Base-by-base conservation (phyloP, 495 filamentous ascomycete genomes). In the Aspergillus nidulans region DNA sequence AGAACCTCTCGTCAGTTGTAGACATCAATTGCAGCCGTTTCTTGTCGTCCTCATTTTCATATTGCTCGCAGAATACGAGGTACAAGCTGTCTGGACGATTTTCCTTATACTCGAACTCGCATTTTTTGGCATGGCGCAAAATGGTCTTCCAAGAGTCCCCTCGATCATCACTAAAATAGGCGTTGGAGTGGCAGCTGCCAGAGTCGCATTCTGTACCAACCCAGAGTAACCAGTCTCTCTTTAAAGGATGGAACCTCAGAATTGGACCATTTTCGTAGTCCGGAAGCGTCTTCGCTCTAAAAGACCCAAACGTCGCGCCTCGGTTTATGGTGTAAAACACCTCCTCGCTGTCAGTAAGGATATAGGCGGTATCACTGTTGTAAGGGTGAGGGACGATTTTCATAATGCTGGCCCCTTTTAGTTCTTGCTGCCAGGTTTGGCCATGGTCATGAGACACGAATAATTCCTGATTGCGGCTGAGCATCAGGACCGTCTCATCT, bases 141-240 rank as follows among this genome's bases (percentile, higher is more conserved):
- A 91, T 69, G 7, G 79, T 77, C 16, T 84, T 59, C 94, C 92
- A 97, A 16, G 81, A 71, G 34, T 84, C 83, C 8, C 91, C 92
- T 46, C 87, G 85, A 60, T 96, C 86, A 43, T 69, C 81, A 36
- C 85, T 86, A 53, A 84, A 77, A 32, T 83, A 90, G 3, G 90
- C 88, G 47, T 85, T 77, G 13, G 75, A 70, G 52, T 89, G 86
- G 68, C 91, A 97, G 38, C 68, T 67, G 6, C 60, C 68, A 18
- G 63, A 64, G 2, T 64, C 58, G 50, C 84, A 88, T 44, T 85
- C 77, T 41, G 81, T 75, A 32, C 92, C 92, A 38, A 84, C 86
- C 92, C 91, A 99, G 55, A 99, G 88, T 30, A 97, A 67, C 87
- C 90, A 96, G 59, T 96, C 84, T 58, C 78, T 82, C 55, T 88